phyloP scores from a whole-genome alignment of 2,329 filamentous ascomycete genomes.

The Fusarium musae region DNA sequence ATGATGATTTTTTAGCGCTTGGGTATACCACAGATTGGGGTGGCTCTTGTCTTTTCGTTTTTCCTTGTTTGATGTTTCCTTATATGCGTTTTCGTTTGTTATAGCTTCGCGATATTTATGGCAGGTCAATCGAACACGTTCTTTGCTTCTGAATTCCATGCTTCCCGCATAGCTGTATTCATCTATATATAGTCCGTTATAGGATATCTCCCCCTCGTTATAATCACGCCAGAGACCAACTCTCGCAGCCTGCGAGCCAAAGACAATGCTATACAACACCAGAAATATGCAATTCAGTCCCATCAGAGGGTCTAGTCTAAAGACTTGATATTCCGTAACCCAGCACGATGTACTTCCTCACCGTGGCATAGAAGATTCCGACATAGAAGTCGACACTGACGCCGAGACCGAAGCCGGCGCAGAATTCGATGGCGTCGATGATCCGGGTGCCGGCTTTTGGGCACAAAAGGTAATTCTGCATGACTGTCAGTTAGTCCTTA shows the following conservation, averaged over 20 bases:
- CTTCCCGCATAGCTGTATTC: neutral
- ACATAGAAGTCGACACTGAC: conserved; percentile 27
- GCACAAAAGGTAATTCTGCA: conserved; percentile 31
- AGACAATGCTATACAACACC: neutral
- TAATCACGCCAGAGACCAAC: neutral
- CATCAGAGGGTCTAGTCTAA: neutral
- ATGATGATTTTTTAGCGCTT: neutral
- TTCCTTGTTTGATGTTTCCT: neutral
- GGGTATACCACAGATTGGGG: neutral
- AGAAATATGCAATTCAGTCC: neutral
- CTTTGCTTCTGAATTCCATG: neutral
- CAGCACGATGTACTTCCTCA: neutral
- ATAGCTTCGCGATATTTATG: neutral
- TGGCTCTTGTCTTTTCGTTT: neutral
- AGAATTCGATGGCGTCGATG: conserved; percentile 20
- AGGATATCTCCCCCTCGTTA: neutral
- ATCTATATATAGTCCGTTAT: neutral
- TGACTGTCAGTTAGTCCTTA: neutral
- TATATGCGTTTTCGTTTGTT: neutral
- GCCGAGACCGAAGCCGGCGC: conserved; percentile 17
- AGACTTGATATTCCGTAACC: neutral
- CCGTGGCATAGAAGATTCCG: conserved; percentile 15
- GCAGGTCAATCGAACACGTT: neutral
- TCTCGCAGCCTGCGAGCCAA: neutral
- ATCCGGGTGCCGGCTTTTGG: conserved; percentile 28